Evolutionary conservation across 331 rosid species (phyloP).

Genomic region (Stylosanthes scabra): DNA sequence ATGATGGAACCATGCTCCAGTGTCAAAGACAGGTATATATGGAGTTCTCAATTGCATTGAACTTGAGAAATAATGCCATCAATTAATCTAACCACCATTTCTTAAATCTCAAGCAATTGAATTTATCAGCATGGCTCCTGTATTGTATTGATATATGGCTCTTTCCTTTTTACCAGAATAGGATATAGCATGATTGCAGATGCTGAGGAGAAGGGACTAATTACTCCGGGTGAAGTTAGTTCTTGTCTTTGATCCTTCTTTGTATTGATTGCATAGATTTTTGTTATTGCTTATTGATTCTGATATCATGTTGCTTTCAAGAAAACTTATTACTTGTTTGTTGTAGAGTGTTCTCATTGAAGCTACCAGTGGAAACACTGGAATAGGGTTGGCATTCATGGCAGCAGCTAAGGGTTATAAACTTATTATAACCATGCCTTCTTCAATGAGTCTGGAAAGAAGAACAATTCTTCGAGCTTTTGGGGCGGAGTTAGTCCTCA

Average conservation of each 20-base stretch:
- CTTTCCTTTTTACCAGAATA: slow-evolving; percentile 52
- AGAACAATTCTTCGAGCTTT: slow-evolving; percentile 73
- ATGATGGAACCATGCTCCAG: slow-evolving; percentile 89
- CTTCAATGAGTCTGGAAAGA: slow-evolving; percentile 84
- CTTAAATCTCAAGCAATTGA: slow-evolving; percentile 64
- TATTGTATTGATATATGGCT: neutral
- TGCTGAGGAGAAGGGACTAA: slow-evolving; percentile 73
- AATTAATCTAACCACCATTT: too few relatives aligned
- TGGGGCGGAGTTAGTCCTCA: slow-evolving; percentile 79
- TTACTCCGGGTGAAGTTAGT: slow-evolving; percentile 70
- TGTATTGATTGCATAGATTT: too few relatives aligned
- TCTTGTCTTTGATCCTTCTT: slow-evolving; percentile 17
- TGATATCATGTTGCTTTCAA: slow-evolving; percentile 4
- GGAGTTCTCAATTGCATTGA: too few relatives aligned
- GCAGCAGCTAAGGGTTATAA: slow-evolving; percentile 84
- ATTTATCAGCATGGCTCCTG: neutral
- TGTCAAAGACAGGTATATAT: slow-evolving; percentile 86
- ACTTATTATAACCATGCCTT: slow-evolving; percentile 77
- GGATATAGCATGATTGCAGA: slow-evolving; percentile 79
- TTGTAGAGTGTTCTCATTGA: slow-evolving; percentile 56
- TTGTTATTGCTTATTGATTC: too few relatives aligned
- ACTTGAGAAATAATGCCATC: too few relatives aligned
- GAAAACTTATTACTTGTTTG: neutral
- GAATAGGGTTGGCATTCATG: slow-evolving; percentile 81
- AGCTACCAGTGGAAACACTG: slow-evolving; percentile 85